Evolutionary conservation across 768 basidiomycete species (phyloP), one percentile per base, ranked within the genome.

Genomic region (Trametes coccinea): DNA sequence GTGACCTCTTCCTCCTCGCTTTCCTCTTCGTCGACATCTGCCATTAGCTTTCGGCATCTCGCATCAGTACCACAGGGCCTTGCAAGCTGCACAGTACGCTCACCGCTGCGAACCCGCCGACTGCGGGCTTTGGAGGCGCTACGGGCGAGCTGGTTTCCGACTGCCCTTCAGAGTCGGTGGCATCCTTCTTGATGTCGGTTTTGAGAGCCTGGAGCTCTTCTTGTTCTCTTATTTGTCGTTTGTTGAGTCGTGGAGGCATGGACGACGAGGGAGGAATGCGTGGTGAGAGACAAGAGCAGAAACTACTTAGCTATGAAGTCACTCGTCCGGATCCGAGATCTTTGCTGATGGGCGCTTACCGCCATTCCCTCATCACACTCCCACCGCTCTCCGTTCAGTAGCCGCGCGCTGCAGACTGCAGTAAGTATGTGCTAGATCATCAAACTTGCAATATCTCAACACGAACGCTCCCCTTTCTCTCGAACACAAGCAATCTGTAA

Each of bases 221-320:
- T 27, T 86, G 80, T 69, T 93, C 92, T 48, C 93, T 78, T 69
- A 95, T 91, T 73, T 94, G 93, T 50, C 94, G 82, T 75, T 93
- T 95, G 75, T 85, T 95, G 41, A 89, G 75, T 63, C 89, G 80
- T 22, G 89, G 85, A 59, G 89, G 80, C 90, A 90, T 92, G 33
- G 14, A 40, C 27, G 29, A 16, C 8, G 8, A 5, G 37, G 4
- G 22, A 10, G 30, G n/a, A 4, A 22, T 44, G 5, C 7, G 41
- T 44, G 29, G n/a, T 17, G 30, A 30, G 39, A 13, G 48, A 31
- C 30, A 29, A 49, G 47, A 30, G 49, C 34, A 33, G 29, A 30
- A 11, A 37, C 5, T 37, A 37, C 34, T 37, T 11, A 37, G 41
- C 57, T 31, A 51, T 52, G 57, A 59, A 44, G 49, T 45, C 57